A percentile compares a stretch with the other conserved stretches of the same genome.
These are phyloP conservation scores for Hemisphaericaspora nanyangensis DNA, from an alignment of 805 yeast species.

Conservation along the genomic window DNA sequence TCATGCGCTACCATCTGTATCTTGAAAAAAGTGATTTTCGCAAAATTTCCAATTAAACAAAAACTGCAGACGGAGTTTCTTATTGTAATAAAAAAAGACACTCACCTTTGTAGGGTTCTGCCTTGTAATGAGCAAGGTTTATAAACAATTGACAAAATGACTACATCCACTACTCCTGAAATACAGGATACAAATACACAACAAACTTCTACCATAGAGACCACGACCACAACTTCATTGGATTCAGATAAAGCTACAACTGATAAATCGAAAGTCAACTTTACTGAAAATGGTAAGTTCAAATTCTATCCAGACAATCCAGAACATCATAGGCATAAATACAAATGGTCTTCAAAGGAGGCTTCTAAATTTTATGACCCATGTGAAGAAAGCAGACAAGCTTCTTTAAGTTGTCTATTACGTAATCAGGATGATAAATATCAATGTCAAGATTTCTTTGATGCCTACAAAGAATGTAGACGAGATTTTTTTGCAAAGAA, in stretches of 20 bases:
- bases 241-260: slow-evolving; percentile 20
- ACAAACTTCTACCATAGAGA: too few species aligned
- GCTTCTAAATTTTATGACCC: slow-evolving; percentile 90
- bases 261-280: slow-evolving; percentile 46
- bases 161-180: too few species aligned
- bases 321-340: slow-evolving; percentile 62
- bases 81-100: too few species aligned
- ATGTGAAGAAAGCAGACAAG: slow-evolving; percentile 82
- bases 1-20: too few species aligned
- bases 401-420: slow-evolving; percentile 82
- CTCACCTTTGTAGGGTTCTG: too few species aligned
- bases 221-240: too few species aligned
- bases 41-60: too few species aligned
- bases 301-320: slow-evolving; percentile 89
- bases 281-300: slow-evolving; percentile 51
- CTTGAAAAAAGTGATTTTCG: too few species aligned
- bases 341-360: slow-evolving; percentile 67
- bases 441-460: slow-evolving; percentile 75
- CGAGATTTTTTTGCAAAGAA: slow-evolving; percentile 44
- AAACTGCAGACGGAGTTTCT: too few species aligned
- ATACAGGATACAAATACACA: too few species aligned
- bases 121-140: too few species aligned
- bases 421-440: slow-evolving; percentile 63
- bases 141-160: too few species aligned
- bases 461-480: slow-evolving; percentile 90